Base-by-base conservation (phyloP, 2,329 filamentous ascomycete species). In the Colletotrichum simmondsii region DNA sequence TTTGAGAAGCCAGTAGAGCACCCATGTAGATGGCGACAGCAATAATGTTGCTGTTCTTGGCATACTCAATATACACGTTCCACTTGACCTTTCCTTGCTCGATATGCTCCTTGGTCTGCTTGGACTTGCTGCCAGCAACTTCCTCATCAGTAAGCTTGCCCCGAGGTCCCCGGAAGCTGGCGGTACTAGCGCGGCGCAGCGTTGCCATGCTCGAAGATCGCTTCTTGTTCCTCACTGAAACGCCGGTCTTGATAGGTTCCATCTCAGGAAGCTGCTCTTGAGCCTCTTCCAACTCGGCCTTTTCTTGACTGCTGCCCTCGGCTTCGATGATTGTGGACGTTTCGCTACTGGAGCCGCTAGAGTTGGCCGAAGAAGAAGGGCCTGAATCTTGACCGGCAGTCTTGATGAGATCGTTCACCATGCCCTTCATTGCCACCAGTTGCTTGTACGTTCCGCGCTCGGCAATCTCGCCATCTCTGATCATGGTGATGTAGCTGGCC, bases 1-100 rank as follows among this genome's bases (percentile, higher is more conserved):
- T 92, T 84, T 99, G 96, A 10, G 95, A 92, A 32, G 92, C 91
- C 72, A 98, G 78, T 58, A 98, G 87, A 66, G 94, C 91, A 56
- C 93, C 58, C 19, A 97, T 78, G 82, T 98, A 99, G 76, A 98
- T 87, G 19, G 83, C 83, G 10, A 99, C 97, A 14, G 97, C 97
- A 69, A 90, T 86, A 19, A 98, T 83, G 81, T 98, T 98, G 86
- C 94, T 98, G 72, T 95, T 95, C 84, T 95, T 98, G 69, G 97
- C 97, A 79, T 99, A 99, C 83, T 98, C 95, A 22, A 88, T 87
- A 80, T 99, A 99, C 32, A 99, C 96, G 75, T 92, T 90, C 95
- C 97, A 98, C 83, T 98, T 98, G 77, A 99, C 97, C 81, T 98
- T 98, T 79, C 97, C 97, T 84, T 99, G 95, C 82, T 99, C 95